Conservation (phyloP, 306 rosid species). For the Inga laurina region DNA sequence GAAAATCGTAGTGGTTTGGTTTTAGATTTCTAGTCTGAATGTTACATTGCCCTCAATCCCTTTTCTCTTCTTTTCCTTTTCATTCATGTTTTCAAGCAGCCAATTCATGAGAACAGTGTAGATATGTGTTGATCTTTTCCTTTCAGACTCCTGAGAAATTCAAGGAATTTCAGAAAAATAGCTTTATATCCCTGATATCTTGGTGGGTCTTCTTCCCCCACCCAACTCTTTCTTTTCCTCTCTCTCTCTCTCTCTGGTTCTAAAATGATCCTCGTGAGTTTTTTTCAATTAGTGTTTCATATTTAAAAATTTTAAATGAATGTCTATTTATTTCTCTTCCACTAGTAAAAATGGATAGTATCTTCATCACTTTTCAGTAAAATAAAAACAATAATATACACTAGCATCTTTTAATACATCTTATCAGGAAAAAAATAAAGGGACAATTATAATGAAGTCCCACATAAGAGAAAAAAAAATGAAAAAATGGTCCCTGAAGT, state of each 20-base stretch:
- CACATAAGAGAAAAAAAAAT: too few relatives aligned
- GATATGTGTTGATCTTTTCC: not conserved
- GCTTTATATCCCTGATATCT: slow-evolving; percentile 30
- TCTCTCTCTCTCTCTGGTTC: too few relatives aligned
- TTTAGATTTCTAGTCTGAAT: not conserved
- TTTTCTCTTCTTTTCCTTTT: not conserved
- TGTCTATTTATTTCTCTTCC: too few relatives aligned
- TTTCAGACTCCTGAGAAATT: not conserved
- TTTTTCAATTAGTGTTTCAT: too few relatives aligned
- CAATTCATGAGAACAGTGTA: slow-evolving; percentile 2
- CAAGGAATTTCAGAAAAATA: slow-evolving; percentile 30
- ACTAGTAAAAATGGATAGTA: too few relatives aligned
- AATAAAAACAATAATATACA: too few relatives aligned
- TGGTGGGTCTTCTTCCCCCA: not conserved
- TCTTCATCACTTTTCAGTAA: not conserved
- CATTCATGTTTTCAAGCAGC: not conserved
- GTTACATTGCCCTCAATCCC: not conserved
- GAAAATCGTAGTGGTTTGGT: not conserved
- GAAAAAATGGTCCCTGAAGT: too few relatives aligned
- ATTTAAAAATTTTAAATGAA: too few relatives aligned
- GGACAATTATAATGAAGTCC: too few relatives aligned
- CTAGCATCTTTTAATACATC: too few relatives aligned
- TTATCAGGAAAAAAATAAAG: too few relatives aligned
- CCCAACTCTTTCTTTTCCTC: not conserved
- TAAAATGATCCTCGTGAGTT: too few relatives aligned